Base-by-base conservation (phyloP, 1,139 yeast genomes). In the Blastobotrys buckinghamii region DNA sequence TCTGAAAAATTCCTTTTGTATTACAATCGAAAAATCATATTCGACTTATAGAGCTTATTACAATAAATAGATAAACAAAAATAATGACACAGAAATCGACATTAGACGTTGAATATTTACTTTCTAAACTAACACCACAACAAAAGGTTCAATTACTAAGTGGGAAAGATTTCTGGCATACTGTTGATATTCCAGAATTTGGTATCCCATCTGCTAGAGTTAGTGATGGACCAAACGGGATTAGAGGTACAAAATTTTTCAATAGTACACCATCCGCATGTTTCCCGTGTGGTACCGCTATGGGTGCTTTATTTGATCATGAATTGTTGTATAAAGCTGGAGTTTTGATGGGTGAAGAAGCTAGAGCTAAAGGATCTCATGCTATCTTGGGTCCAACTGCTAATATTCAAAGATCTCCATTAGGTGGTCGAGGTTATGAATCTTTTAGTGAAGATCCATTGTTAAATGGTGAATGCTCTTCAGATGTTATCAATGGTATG, bases 341-440 rank as follows among this genome's bases (percentile, higher is more conserved):
- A 42, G 55, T 63, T 27, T 55, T 77, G 48, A 73, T 77, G 74
- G 81, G 73, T 19, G 53, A 54, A 13, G 82, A 78, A 58, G 78
- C 80, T 33, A 71, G 65, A 51, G 70, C 69, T 51, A 78, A 78
- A 53, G 74, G 74, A 59, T 70, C 72, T 45, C 75, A 76, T 64
- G 72, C 72, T 42, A 72, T 77, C 38, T 67, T 77, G 51, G 81
- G 81, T 3, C 82, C 82, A 15, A 77, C 81, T 12, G 69, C 74
- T 50, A 77, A 77, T 61, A 76, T 76, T 58, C 81, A 76, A 46
- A 70, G 85, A 54, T 73, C 76, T 30, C 85, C 85, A 6, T 64
- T 77, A 34, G 84, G 84, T 22, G 85, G 85, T n/a, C 67, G 85
- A 51, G 78, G 79, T 1, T 81, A 79, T 58, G 86, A 81, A 62